Base-by-base conservation (phyloP, 2,329 filamentous ascomycete species). In the Kalmusia sp. region DNA sequence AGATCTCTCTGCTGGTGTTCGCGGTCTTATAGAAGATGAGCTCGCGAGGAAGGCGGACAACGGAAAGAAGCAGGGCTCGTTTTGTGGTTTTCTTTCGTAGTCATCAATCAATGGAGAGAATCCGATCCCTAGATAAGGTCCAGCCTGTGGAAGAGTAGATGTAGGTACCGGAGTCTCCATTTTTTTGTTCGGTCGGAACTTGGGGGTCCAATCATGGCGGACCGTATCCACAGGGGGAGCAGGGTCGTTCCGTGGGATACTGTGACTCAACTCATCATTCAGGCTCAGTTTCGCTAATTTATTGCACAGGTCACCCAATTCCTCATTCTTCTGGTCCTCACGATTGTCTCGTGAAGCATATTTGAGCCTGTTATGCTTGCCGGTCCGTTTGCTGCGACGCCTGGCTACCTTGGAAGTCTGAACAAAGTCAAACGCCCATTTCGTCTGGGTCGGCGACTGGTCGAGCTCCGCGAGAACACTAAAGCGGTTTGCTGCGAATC, bases 401-500 rank as follows among this genome's bases (percentile, higher is more conserved):
- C 51, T 19, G 38, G 22, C 35, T 4, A 46, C 12, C 25, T 30
- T 45, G 7, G 59, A 28, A 4, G 55, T 54, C 6, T 60, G 53
- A 6, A 46, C 27, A 31, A 65, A 60, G 35, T 67, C 62, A 43
- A 67, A 62, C 9, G 52, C 31, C 59, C 51, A 64, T 7, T 60
- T 55, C 37, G 58, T 58, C n/a, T 62, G 55, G n/a, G 55, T 50
- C 6, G 63, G 39, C 17, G 60, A 48, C 14, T 58, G 61, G 8
- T 62, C 52, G 19, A 63, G 54, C 6, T 64, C 62, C 11, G 63
- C 63, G 17, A 70, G 57, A 24, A 69, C 41, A 35, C 64, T 65
- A 52, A 71, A 70, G 4, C 56, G 66, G 30, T 71, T 72, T n/a
- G 52, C 69, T 73, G 28, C 24, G 22, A 17, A 15, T n/a, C 21